Conservation (phyloP, 371 early-diverging fungal species). For the Gilbertella persicaria region DNA sequence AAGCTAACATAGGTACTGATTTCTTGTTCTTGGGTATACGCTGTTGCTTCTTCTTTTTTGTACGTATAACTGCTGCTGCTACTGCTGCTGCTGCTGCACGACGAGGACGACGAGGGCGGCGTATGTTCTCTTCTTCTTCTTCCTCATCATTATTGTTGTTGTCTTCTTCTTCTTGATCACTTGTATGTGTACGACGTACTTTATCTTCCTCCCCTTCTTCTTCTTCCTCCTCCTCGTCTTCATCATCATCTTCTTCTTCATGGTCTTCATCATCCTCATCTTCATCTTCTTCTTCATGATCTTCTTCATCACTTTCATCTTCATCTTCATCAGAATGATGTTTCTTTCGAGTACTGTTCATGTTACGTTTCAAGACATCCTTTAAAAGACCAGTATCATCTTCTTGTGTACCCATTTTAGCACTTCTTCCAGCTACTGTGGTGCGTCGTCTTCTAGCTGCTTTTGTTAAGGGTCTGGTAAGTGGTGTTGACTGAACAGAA, state of each 20-base stretch:
- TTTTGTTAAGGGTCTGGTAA: neutral
- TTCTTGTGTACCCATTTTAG: slow-evolving; percentile 4
- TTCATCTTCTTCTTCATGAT: slow-evolving; percentile 8
- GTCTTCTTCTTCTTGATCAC: slow-evolving; percentile 2
- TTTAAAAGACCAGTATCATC: slow-evolving; percentile 24
- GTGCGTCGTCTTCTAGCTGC: neutral
- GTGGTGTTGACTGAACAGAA: slow-evolving; percentile 14
- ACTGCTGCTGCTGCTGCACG: neutral
- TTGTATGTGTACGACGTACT: slow-evolving; percentile 17
- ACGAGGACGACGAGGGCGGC: neutral
- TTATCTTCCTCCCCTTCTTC: slow-evolving; percentile 19
- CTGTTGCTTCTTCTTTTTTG: neutral
- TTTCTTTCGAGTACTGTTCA: slow-evolving; percentile 8
- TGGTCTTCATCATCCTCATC: slow-evolving; percentile 4
- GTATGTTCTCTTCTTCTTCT: slow-evolving; percentile 1
- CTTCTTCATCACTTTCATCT: neutral
- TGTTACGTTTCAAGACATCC: slow-evolving; percentile 24
- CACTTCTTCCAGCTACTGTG: neutral
- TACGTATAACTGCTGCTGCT: neutral
- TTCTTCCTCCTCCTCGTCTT: slow-evolving; percentile 12
- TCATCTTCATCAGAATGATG: slow-evolving; percentile 13
- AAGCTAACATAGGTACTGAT: slow-evolving; percentile 1
- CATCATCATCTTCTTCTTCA: slow-evolving; percentile 14
- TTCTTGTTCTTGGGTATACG: slow-evolving; percentile 1
- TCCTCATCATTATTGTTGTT: no score